Percentiles rank a stretch among this genome's conserved stretches.
phyloP scores from a whole-genome alignment of 345 rosid genomes.

The Eucalyptus curtisii region DNA sequence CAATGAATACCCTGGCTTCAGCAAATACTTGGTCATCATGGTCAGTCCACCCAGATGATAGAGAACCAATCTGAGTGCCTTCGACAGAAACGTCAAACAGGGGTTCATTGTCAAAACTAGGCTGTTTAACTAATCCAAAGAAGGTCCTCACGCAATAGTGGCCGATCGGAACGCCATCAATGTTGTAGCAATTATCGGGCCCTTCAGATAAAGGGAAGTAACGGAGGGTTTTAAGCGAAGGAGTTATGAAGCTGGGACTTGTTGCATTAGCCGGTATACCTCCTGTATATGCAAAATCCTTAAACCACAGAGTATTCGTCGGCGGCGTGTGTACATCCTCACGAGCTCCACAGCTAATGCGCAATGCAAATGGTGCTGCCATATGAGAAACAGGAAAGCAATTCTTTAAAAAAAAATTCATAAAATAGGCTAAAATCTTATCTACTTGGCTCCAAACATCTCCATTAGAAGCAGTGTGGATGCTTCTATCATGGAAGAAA shows the following conservation, averaged over 20 bases:
- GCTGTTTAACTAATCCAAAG: constrained; percentile 38
- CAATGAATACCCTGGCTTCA: constrained; percentile 69
- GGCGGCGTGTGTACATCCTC: constrained; percentile 45
- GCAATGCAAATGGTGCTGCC: constrained; percentile 78
- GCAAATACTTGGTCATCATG: constrained; percentile 73
- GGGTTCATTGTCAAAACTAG: constrained; percentile 59
- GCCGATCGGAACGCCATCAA: constrained; percentile 60
- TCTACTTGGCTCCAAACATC: not conserved
- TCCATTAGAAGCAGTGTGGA: not conserved
- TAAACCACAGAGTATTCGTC: constrained; percentile 75
- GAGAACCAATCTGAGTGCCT: constrained; percentile 74
- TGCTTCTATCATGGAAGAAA: not conserved
- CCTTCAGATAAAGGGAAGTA: constrained; percentile 89
- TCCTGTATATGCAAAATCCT: constrained; percentile 91
- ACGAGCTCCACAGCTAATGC: constrained; percentile 92
- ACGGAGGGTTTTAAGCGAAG: constrained; percentile 66
- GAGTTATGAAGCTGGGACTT: constrained; percentile 40
- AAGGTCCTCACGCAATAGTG: constrained; percentile 77
- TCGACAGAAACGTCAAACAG: constrained; percentile 81
- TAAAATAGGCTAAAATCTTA: not conserved
- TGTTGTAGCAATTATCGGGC: constrained; percentile 78
- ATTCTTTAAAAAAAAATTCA: not conserved
- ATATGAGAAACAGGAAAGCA: not conserved
- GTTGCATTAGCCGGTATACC: constrained; percentile 70
- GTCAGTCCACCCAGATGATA: constrained; percentile 79